phyloP scores from a whole-genome alignment of 176 grass and related monocot species.

The Paspalum notatum region DNA sequence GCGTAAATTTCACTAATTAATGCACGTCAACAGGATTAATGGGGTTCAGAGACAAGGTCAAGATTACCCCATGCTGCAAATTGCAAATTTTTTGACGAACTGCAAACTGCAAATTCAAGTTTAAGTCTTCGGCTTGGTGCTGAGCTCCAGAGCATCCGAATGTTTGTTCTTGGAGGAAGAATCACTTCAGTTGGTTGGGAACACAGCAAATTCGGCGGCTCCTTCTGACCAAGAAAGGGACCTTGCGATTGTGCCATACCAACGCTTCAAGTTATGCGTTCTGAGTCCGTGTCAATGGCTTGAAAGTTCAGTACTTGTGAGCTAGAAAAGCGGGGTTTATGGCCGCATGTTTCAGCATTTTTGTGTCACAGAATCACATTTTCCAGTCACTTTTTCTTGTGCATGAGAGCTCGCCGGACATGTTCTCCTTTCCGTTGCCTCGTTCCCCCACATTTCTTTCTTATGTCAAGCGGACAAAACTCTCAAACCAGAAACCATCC shows the following conservation, averaged over 20 bases:
- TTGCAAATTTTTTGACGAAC: background rate
- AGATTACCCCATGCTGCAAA: background rate
- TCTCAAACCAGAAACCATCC: background rate
- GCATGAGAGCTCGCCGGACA: background rate
- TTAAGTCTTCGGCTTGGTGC: background rate
- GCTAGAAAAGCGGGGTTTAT: slow-evolving; percentile 36
- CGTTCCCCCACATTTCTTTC: background rate
- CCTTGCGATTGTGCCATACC: slow-evolving; percentile 10
- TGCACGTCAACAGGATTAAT: background rate
- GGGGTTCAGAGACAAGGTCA: background rate
- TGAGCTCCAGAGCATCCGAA: background rate
- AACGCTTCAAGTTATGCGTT: slow-evolving; percentile 27
- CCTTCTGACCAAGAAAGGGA: slow-evolving; percentile 39
- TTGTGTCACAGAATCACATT: slow-evolving; percentile 20
- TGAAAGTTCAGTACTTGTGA: slow-evolving; percentile 4
- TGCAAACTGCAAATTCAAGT: background rate
- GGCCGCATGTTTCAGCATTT: slow-evolving; percentile 6
- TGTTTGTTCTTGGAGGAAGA: background rate
- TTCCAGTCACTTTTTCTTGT: background rate
- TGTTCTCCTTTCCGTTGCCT: background rate
- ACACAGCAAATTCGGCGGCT: slow-evolving; percentile 30
- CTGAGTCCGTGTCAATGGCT: background rate
- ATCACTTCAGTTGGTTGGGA: slow-evolving; percentile 33
- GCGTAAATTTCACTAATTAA: background rate
- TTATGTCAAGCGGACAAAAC: background rate